A percentile compares a stretch with the other conserved stretches of the same genome.
Conservation (phyloP, 2,329 filamentous ascomycete species). For the Colletotrichum sp. region DNA sequence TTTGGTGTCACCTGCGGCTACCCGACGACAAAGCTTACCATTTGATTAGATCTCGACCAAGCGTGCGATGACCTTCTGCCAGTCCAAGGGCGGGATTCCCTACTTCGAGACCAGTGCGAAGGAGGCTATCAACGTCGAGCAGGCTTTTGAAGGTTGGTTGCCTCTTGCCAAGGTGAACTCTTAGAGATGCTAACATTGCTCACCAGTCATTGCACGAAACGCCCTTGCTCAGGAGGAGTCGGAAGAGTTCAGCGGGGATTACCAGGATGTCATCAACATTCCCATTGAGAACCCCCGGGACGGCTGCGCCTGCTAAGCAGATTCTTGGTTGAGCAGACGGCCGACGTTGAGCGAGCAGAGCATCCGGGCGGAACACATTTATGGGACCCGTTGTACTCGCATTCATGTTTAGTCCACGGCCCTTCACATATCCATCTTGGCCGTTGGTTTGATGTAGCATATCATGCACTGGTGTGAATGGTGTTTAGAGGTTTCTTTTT, state of each 20-base stretch:
- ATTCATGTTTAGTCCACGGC: constrained; percentile 17
- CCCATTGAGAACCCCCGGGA: constrained; percentile 93
- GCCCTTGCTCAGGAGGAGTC: constrained; percentile 96
- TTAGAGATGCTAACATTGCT: constrained; percentile 15
- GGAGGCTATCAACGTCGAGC: constrained; percentile 97
- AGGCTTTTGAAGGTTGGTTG: constrained; percentile 68
- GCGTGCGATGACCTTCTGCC: constrained; percentile 95
- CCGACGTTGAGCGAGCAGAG: constrained; percentile 1
- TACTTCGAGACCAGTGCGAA: constrained; percentile 99
- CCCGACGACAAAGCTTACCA: neutral
- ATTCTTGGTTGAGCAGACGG: neutral
- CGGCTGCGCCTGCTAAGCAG: constrained; percentile 83
- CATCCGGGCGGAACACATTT: neutral
- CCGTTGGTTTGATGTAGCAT: constrained; percentile 24
- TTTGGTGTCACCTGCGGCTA: constrained; percentile 1
- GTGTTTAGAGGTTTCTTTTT: constrained; percentile 22
- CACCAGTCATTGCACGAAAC: constrained; percentile 89
- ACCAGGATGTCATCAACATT: constrained; percentile 97
- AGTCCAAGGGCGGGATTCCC: constrained; percentile 95
- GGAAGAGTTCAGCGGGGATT: constrained; percentile 96
- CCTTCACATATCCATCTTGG: constrained; percentile 18
- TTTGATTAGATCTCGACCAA: constrained; percentile 81
- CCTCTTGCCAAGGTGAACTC: no score
- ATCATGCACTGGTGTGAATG: constrained; percentile 22
- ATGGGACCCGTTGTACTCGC: constrained; percentile 1